These are phyloP conservation scores for Psidium friedrichsthalianum DNA, from an alignment of 345 rosid species.

Conservation along the genomic window DNA sequence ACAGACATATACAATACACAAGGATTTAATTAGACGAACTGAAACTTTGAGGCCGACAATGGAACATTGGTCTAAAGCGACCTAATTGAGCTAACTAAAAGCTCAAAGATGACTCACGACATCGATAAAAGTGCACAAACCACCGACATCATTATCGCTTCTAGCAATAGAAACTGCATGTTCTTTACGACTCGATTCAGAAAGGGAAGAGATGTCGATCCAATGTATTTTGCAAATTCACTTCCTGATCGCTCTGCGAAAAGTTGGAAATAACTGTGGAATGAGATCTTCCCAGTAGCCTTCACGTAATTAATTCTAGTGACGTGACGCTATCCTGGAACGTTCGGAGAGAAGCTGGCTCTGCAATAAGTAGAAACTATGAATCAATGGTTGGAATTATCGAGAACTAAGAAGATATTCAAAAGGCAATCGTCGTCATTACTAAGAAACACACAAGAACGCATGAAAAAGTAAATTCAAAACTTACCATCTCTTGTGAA, in stretches of 20 bases:
- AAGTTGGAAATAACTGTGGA: not conserved
- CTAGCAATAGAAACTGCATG: not conserved
- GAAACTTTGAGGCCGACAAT: not conserved
- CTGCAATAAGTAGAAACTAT: not conserved
- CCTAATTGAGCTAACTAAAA: not conserved
- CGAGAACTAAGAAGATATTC: not conserved
- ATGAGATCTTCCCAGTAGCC: not conserved
- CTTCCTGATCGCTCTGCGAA: not conserved
- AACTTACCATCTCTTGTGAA: not conserved
- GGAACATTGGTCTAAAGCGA: not conserved
- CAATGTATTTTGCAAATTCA: not conserved
- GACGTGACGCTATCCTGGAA: not conserved
- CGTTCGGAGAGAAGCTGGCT: not conserved
- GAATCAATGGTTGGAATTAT: not conserved
- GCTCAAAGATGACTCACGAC: not conserved
- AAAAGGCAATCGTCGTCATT: not conserved
- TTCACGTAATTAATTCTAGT: not conserved
- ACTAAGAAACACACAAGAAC: not conserved
- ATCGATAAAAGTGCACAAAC: no score
- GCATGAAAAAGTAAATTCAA: not conserved
- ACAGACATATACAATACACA: accelerated
- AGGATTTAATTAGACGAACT: not conserved
- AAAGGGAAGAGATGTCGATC: not conserved
- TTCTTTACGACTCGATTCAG: not conserved
- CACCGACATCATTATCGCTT: not conserved